These are phyloP conservation scores for Citrus trifoliata DNA, from an alignment of 345 rosid genomes.

Conservation along the genomic window DNA sequence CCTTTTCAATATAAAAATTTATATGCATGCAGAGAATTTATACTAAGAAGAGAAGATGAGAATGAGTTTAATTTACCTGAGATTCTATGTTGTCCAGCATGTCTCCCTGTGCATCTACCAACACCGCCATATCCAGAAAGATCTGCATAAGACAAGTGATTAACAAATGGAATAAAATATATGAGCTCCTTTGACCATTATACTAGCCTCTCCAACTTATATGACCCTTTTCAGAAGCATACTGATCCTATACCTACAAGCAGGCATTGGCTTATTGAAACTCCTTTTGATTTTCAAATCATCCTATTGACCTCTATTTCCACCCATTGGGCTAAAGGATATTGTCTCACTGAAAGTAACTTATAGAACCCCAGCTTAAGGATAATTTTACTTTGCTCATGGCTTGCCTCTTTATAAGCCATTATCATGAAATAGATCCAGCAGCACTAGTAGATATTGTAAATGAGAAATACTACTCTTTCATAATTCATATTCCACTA, in stretches of 20 bases:
- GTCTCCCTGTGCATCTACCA: constrained; percentile 94
- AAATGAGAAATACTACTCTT: background rate
- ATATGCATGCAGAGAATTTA: background rate
- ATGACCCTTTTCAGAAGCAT: background rate
- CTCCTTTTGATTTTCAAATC: background rate
- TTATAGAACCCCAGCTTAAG: background rate
- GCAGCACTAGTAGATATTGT: background rate
- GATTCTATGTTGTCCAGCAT: constrained; percentile 90
- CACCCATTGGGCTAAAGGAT: background rate
- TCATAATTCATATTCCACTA: background rate
- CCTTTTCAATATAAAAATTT: background rate
- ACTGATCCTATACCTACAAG: background rate
- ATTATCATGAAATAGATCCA: background rate
- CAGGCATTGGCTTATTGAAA: background rate
- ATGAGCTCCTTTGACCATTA: background rate
- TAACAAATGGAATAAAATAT: background rate
- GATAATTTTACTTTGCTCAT: background rate
- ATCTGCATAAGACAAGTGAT: constrained; percentile 43
- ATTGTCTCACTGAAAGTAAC: background rate
- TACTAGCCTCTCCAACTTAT: background rate
- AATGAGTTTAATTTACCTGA: constrained; percentile 44
- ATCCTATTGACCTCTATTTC: background rate
- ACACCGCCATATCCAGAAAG: constrained; percentile 91
- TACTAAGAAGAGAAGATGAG: background rate
- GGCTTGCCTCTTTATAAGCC: background rate